Conservation (phyloP, 1,139 yeast genomes). For the Geotrichum klebahnii region DNA sequence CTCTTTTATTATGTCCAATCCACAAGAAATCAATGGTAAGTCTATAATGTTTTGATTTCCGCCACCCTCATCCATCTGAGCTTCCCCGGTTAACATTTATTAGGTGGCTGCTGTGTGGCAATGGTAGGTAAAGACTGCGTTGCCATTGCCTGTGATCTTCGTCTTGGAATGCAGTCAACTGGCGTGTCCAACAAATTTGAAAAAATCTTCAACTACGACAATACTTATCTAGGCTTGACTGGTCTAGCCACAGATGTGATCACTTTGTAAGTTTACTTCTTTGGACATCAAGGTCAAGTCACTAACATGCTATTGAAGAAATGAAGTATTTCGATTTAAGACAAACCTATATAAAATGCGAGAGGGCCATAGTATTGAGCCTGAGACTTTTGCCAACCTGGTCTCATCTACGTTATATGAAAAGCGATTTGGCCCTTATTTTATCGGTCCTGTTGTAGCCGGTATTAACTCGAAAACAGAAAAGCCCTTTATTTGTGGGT, state of each 20-base stretch:
- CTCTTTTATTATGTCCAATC: slow-evolving; percentile 32
- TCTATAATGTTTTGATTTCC: not conserved
- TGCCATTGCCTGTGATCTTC: slow-evolving; percentile 92
- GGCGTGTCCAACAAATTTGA: slow-evolving; percentile 92
- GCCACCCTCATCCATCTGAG: not conserved
- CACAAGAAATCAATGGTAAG: slow-evolving; percentile 39
- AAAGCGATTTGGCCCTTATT: slow-evolving; percentile 89
- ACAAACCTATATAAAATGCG: slow-evolving; percentile 84
- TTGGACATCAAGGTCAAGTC: not conserved
- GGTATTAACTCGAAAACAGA: slow-evolving; percentile 79
- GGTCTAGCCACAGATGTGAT: slow-evolving; percentile 94
- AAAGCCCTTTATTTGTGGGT: slow-evolving; percentile 90
- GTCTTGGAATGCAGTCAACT: slow-evolving; percentile 89
- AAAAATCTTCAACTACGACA: slow-evolving; percentile 80
- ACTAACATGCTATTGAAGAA: slow-evolving; percentile 24
- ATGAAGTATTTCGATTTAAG: slow-evolving; percentile 76
- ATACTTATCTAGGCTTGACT: slow-evolving; percentile 76
- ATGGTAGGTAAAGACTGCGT: slow-evolving; percentile 98
- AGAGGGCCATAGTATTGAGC: slow-evolving; percentile 90
- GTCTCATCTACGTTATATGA: slow-evolving; percentile 88
- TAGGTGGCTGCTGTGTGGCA: slow-evolving; percentile 94
- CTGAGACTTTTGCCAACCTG: slow-evolving; percentile 86
- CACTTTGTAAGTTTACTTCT: slow-evolving; percentile 47
- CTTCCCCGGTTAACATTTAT: not conserved
- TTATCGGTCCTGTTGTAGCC: slow-evolving; percentile 94